Percentiles rank a stretch among this genome's conserved stretches.
These are phyloP conservation scores for Alnus glutinosa DNA, from an alignment of 306 rosid genomes.

Conservation along the genomic window DNA sequence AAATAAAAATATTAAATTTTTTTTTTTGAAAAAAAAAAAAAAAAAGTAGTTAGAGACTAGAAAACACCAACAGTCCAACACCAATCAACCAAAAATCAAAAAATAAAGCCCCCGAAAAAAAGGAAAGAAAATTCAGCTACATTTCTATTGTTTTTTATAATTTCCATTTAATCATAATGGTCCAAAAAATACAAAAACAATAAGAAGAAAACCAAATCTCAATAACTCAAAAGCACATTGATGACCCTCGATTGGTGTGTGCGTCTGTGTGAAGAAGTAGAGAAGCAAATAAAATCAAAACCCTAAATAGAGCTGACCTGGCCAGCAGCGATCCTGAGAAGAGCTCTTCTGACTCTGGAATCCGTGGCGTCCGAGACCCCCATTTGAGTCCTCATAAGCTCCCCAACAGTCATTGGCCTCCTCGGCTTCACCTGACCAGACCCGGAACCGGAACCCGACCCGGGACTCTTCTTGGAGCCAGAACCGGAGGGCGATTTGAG, in stretches of 20 bases:
- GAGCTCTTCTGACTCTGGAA: conserved; percentile 87
- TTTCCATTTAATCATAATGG: not conserved
- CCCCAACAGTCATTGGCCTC: conserved; percentile 86
- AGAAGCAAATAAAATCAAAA: not conserved
- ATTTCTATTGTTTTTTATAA: not conserved
- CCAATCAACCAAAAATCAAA: conserved; percentile 20
- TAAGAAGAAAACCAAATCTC: not conserved
- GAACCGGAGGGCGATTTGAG: conserved; percentile 78
- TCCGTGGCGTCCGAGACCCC: conserved; percentile 89
- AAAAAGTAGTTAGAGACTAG: not conserved
- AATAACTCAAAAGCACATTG: not conserved
- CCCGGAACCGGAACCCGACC: conserved; percentile 44
- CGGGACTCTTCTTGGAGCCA: conserved; percentile 85
- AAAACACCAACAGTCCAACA: conserved; percentile 23
- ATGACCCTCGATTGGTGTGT: not conserved
- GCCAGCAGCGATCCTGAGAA: conserved; percentile 84
- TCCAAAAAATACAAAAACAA: not conserved
- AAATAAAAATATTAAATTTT: not conserved
- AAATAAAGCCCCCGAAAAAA: not conserved
- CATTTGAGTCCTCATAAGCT: conserved; percentile 95
- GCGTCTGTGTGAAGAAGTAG: conserved; percentile 8
- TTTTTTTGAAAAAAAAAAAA: not conserved
- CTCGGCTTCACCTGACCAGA: conserved; percentile 61
- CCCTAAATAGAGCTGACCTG: conserved; percentile 55
- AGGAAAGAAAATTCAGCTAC: not conserved